Conservation (phyloP, 371 early-diverging fungal species). For the Umbelopsis sp. region DNA sequence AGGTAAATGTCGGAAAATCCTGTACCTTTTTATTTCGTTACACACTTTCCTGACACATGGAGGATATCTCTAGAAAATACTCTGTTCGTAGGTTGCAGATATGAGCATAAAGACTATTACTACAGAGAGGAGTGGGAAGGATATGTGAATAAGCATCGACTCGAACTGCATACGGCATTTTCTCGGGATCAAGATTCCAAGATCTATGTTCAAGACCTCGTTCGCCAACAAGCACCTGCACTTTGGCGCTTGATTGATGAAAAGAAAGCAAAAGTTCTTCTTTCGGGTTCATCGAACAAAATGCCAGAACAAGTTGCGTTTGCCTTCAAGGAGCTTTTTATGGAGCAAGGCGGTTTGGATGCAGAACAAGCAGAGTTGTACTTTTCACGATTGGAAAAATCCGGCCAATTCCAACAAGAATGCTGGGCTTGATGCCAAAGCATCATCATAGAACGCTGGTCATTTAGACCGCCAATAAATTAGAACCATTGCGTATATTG, state of each 20-base stretch:
- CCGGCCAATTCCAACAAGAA: constrained; percentile 84
- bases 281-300: constrained; percentile 79
- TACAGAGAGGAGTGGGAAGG: constrained; percentile 70
- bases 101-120: constrained; percentile 71
- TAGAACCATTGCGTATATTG: background rate
- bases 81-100: constrained; percentile 85
- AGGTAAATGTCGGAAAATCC: constrained; percentile 28
- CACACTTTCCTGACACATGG: background rate
- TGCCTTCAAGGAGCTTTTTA: constrained; percentile 71
- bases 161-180: constrained; percentile 73
- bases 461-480: background rate
- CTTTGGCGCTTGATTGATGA: constrained; percentile 72
- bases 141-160: constrained; percentile 44
- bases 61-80: constrained; percentile 50
- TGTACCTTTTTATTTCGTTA: background rate
- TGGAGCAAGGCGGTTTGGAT: constrained; percentile 55
- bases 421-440: constrained; percentile 68
- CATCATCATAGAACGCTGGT: background rate
- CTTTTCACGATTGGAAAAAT: constrained; percentile 62
- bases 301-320: constrained; percentile 85
- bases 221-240: constrained; percentile 57
- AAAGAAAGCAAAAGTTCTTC: constrained; percentile 60
- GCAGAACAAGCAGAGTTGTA: constrained; percentile 65
- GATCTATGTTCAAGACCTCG: constrained; percentile 82
- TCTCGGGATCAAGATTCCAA: constrained; percentile 67